Percentiles rank a stretch among this genome's conserved stretches.
These are phyloP conservation scores for Lasiosphaeriaceae sp. DNA, from an alignment of 495 filamentous ascomycete species.

Conservation along the genomic window DNA sequence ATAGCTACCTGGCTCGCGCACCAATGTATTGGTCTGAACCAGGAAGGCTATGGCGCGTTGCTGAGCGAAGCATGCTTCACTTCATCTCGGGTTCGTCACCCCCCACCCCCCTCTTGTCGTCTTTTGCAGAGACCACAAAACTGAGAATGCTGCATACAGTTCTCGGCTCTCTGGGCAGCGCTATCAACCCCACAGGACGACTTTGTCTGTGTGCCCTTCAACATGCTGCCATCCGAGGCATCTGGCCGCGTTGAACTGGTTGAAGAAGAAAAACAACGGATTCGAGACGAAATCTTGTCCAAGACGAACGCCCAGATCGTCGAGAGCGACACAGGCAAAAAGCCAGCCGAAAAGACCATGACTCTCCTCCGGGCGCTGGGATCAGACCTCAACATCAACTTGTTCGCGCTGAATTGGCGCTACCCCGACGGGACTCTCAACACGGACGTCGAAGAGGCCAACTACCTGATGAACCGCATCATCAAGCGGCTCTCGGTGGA, in stretches of 20 bases:
- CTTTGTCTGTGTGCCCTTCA: constrained; percentile 43
- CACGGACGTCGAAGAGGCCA: constrained; percentile 47
- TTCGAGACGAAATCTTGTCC: constrained; percentile 35
- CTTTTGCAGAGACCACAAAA: neutral
- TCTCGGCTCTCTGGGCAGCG: constrained; percentile 42
- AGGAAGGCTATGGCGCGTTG: constrained; percentile 37
- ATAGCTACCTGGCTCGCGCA: constrained; percentile 42
- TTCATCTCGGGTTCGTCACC: constrained; percentile 27
- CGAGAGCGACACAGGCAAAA: neutral
- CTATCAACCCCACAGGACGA: constrained; percentile 24
- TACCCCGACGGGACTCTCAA: constrained; percentile 36
- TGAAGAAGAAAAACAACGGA: constrained; percentile 36
- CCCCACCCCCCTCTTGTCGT: neutral
- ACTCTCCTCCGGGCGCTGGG: constrained; percentile 36
- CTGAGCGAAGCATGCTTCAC: constrained; percentile 37
- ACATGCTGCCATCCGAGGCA: constrained; percentile 37
- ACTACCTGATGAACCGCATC: constrained; percentile 45
- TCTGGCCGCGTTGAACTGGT: constrained; percentile 15
- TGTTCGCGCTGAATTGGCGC: constrained; percentile 40
- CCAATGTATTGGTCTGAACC: constrained; percentile 32
- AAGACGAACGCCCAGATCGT: constrained; percentile 35
- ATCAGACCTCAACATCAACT: constrained; percentile 48
- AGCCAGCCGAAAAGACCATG: constrained; percentile 23
- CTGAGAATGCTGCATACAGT: constrained; percentile 16
- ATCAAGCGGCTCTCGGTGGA: constrained; percentile 37